Evolutionary conservation across 177 flowering plant genomes (phyloP).

Genomic region (Vitis hybrid): DNA sequence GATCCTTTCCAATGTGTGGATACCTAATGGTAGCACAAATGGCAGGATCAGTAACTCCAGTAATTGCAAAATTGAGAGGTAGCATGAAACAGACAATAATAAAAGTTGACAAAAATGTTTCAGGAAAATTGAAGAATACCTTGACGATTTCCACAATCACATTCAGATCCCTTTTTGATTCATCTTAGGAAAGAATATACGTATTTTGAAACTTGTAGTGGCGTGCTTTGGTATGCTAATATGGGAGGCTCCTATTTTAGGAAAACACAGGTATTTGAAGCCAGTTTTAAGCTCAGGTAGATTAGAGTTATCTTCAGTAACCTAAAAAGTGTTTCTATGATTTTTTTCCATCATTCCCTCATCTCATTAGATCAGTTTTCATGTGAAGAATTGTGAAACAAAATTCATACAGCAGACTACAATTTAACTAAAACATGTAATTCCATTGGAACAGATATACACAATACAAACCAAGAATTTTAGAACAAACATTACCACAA

Average conservation of each 20-base stretch:
- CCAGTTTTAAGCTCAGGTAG: not conserved
- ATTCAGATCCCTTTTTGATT: not conserved
- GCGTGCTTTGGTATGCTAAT: not conserved
- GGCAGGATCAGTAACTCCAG: not conserved
- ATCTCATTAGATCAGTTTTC: not conserved
- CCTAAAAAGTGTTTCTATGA: not conserved
- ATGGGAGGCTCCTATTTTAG: not conserved
- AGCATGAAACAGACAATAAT: not conserved
- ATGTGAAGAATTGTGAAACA: not conserved
- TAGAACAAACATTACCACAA: not conserved
- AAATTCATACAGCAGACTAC: not conserved
- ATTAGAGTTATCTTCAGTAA: not conserved
- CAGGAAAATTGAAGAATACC: too few species aligned
- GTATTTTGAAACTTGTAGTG: not conserved
- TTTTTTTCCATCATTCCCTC: not conserved
- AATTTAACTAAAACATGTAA: not conserved
- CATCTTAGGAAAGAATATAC: not conserved
- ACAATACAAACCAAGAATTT: not conserved
- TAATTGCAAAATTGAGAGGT: not conserved
- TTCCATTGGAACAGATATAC: not conserved
- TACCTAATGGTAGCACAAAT: constrained; percentile 46
- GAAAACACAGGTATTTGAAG: too few species aligned
- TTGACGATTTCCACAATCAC: too few species aligned
- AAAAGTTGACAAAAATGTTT: not conserved
- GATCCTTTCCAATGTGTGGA: constrained; percentile 85